Evolutionary conservation across 176 grass and related monocot species (phyloP), one percentile per base, ranked within the genome.

Genomic region (Rhynchospora pubera): DNA sequence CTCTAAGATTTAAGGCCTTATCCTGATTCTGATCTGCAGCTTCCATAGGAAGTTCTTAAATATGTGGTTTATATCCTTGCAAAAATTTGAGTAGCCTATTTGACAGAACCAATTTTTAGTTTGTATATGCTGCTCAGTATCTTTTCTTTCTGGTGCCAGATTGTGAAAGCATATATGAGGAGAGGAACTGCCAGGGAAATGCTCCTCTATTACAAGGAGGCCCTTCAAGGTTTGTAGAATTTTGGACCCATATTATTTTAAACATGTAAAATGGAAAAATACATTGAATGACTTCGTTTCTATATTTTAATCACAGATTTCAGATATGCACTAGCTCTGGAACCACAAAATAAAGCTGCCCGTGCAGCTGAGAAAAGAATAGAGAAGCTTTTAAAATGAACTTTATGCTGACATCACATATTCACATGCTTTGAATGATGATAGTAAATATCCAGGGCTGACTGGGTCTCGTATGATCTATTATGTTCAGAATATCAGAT

Each of bases 261-360:
- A 66, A 65, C 15, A 56, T 53, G 5, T 56, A 12, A 81, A 44
- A 85, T 79, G 79, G 7, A 73, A 14, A 14, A 39, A 14, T 82
- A 87, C 50, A 14, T 82, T 65, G 9, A 82, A 23, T 7, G 32
- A 50, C 26, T 85, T 1, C 14, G 14, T 58, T 65, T 56, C 39
- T 55, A 14, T 70, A 57, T 83, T 23, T 52, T 57, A 48, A 32
- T 13, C 86, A n/a, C 86, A 99, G 96, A 99, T 99, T 95, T 99
- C 82, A 88, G 93, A 84, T 87, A 85, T 74, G 96, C 93, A 68
- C 53, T 91, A 84, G 91, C 86, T 70, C 89, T 99, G 30, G 96
- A 99, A 47, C 96, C 96, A 47, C 92, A 89, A 87, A 99, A 99
- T n/a, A 99, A 90, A 89, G 60, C 87, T 86, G 96, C 89, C n/a